Base-by-base conservation (phyloP, 176 grass and related monocot species). In the Triticum turgidum region DNA sequence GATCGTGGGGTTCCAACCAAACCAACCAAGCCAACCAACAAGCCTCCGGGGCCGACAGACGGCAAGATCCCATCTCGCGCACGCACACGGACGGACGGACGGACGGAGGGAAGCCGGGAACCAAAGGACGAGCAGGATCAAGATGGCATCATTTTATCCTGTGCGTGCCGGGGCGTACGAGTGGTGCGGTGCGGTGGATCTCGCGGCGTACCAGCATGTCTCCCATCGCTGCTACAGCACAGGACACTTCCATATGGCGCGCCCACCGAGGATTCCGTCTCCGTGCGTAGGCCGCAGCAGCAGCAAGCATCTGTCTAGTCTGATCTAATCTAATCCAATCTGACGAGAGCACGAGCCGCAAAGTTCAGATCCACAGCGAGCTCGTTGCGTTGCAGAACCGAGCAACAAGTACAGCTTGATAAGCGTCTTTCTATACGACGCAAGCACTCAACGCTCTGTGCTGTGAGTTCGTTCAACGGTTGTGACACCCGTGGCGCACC, bases 151-250 rank as follows among this genome's bases (percentile, higher is more conserved):
- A 27, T 51, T 13, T 63, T 12, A 52, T 77, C 81, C 37, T 7
- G 20, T 22, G 27, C 27, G 27, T 27, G 30, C 52, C 9, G 42
- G 69, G 64, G 27, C 67, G 67, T 7, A 37, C 17, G 37, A 27
- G 70, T 21, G 78, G 80, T 83, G 70, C 14, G 77, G 80, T 83
- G 80, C 14, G 77, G 80, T 83, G 80, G 85, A 81, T 80, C 69
- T 86, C 69, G 54, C 18, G 3, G 18, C 15, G 81, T 76, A 76
- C 81, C 61, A 3, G 38, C 69, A 32, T 91, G 85, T 85, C 77
- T 70, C 89, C 89, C 77, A 81, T 39, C 24, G 69, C 85, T 81
- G 62, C 76, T 81, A 84, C 89, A 91, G 61, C 89, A 87, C 85
- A 69, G 68, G 75, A 87, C 85, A 87, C 21, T 75, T 49, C 74